These are phyloP conservation scores for Coniella vitis DNA, from an alignment of 2,329 filamentous ascomycete species.

Conservation along the genomic window DNA sequence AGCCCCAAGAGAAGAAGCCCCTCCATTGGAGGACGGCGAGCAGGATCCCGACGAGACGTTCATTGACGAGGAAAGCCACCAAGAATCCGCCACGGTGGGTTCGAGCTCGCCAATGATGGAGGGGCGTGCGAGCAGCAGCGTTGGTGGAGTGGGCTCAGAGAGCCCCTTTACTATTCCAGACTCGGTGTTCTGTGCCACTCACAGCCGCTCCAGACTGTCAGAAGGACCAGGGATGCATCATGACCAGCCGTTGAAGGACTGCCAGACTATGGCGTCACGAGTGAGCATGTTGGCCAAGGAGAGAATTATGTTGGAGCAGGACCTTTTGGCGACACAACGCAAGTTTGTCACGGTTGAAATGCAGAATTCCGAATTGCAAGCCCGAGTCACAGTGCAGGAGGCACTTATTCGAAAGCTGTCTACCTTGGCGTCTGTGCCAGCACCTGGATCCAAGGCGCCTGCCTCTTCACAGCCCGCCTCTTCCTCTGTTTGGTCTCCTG, in stretches of 20 bases:
- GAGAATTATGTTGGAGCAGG: conserved; percentile 1
- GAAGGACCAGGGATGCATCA: neutral
- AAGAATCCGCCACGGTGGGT: neutral
- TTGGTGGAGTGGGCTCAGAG: neutral
- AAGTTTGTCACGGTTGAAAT: conserved; percentile 1
- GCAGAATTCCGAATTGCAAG: neutral
- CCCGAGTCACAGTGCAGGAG: neutral
- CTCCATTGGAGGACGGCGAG: neutral
- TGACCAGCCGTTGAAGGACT: no score
- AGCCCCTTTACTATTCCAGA: neutral
- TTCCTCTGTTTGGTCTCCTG: conserved; percentile 1
- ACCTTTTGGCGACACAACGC: neutral
- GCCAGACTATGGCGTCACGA: neutral
- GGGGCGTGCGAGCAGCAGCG: neutral
- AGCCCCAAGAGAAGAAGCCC: neutral
- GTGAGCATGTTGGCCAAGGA: neutral
- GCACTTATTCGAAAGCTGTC: neutral
- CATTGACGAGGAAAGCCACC: no score
- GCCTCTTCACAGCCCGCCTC: neutral
- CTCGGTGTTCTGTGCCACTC: neutral
- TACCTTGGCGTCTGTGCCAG: neutral
- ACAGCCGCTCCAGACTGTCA: neutral
- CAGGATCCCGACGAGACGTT: neutral
- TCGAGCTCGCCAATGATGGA: neutral
- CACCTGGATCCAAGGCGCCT: neutral